Conservation (phyloP, 139 green algal species). For the Chlamydomonas asymmetrica region DNA sequence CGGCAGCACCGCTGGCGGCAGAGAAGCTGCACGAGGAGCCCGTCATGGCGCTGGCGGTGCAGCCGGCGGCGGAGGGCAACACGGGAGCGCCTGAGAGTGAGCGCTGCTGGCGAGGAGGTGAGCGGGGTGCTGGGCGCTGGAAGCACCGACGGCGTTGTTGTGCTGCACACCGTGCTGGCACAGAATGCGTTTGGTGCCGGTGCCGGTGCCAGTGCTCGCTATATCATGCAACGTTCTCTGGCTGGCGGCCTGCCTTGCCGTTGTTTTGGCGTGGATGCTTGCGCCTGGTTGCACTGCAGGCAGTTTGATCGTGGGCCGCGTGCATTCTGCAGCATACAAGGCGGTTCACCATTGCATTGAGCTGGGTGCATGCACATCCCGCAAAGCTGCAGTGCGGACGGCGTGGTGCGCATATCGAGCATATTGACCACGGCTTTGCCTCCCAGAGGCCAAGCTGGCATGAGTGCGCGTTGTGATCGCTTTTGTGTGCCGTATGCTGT, state of each 20-base stretch:
- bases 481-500: neutral
- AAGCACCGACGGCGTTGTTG: neutral
- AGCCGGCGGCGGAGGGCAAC: neutral
- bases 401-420: neutral
- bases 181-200: too few species aligned
- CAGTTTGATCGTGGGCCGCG: too few species aligned
- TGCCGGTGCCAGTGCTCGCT: too few species aligned
- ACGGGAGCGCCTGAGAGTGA: neutral
- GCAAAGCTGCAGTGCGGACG: neutral
- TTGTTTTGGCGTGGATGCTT: too few species aligned
- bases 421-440: neutral
- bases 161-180: neutral
- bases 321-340: too few species aligned
- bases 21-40: slow-evolving; percentile 47
- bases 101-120: neutral
- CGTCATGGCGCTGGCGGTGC: slow-evolving; percentile 42
- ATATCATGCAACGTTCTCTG: too few species aligned
- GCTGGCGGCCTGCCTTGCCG: too few species aligned
- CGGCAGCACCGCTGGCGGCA: neutral
- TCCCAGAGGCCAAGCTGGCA: neutral
- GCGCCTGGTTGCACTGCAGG: too few species aligned
- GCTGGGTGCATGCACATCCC: neutral
- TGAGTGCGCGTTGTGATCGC: neutral
- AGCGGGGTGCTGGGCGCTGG: neutral
- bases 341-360: too few species aligned